Evolutionary conservation across 306 rosid species (phyloP), one percentile per base, ranked within the genome.

Genomic region (Rubus idaeus): DNA sequence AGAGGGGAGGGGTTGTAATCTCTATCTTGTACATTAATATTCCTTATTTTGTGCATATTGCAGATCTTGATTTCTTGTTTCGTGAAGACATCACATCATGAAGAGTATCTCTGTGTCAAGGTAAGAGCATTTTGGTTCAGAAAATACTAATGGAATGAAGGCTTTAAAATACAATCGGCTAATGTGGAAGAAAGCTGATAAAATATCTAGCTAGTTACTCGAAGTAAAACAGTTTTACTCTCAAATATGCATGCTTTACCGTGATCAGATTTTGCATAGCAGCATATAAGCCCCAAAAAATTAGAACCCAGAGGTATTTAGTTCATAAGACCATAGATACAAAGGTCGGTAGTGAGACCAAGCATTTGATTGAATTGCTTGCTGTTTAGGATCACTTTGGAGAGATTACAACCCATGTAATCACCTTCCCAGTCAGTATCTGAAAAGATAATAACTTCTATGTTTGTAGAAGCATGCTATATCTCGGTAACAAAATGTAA

Each of bases 61-160:
- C 91, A 95, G 98, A 89, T 94, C 70, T 82, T 94, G 84, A 75
- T 94, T 79, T 91, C 98, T 46, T 94, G 98, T 83, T 94, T 95
- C 62, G 97, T 95, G 79, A 92, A 91, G 91, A 91, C 98, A 73
- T 91, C 98, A 13, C 98, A 89, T 87, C 77, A 75, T 71, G 97
- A 91, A 87, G 98, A 91, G 83, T 94, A 94, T 84, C 87, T 91
- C 21, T 83, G 97, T 69, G 97, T 94, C 42, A 94, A 90, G 97
- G 98, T 92, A 88, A 85, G 87, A 61, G 30, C 78, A 79, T 52
- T 80, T 79, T 74, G 75, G 51, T 68, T 64, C 79, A 51, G 42
- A 68, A 55, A 40, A 37, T 37, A 63, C 68, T 16, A 13, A 17
- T 4, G 13, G 12, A 73, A 57, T 18, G 18, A 21, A 42, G 30